Evolutionary conservation across 257 asterid genomes (phyloP).

Genomic region (Catharanthus roseus): DNA sequence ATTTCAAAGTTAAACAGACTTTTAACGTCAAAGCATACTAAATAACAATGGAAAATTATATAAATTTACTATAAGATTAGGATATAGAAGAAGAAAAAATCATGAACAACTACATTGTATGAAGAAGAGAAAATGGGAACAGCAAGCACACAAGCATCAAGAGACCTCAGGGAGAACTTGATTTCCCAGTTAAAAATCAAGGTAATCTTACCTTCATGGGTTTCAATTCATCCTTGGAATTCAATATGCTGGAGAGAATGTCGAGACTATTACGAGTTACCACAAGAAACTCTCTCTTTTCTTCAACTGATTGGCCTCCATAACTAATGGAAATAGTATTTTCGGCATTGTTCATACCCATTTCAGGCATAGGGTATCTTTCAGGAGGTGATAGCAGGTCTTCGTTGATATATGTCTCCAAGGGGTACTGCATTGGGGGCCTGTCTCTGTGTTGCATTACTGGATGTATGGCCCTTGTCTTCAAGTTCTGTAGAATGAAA

Average conservation of each 20-base stretch:
- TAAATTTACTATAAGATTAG: no score
- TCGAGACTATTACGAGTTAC: conserved; percentile 77
- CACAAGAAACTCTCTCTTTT: conserved; percentile 63
- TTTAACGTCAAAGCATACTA: neutral
- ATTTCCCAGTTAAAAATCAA: neutral
- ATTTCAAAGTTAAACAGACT: neutral
- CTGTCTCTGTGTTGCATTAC: conserved; percentile 31
- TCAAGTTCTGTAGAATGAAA: conserved; percentile 48
- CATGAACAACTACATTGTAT: no score
- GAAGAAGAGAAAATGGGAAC: neutral
- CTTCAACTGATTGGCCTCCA: conserved; percentile 50
- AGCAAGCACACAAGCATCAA: neutral
- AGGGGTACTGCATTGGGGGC: conserved; percentile 32
- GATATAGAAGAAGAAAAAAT: neutral
- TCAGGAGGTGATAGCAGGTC: conserved; percentile 52
- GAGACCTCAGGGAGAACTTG: neutral
- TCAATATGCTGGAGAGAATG: conserved; percentile 74
- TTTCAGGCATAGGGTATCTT: conserved; percentile 53
- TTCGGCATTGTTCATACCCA: conserved; percentile 36
- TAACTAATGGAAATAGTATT: conserved; percentile 31
- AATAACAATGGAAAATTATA: no score
- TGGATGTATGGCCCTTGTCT: conserved; percentile 44
- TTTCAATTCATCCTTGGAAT: conserved; percentile 58
- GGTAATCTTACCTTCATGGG: conserved; percentile 49
- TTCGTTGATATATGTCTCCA: conserved; percentile 57